Evolutionary conservation across 768 basidiomycete genomes (phyloP), one percentile per base, ranked within the genome.

Genomic region (Hygrophorus pudorinus): DNA sequence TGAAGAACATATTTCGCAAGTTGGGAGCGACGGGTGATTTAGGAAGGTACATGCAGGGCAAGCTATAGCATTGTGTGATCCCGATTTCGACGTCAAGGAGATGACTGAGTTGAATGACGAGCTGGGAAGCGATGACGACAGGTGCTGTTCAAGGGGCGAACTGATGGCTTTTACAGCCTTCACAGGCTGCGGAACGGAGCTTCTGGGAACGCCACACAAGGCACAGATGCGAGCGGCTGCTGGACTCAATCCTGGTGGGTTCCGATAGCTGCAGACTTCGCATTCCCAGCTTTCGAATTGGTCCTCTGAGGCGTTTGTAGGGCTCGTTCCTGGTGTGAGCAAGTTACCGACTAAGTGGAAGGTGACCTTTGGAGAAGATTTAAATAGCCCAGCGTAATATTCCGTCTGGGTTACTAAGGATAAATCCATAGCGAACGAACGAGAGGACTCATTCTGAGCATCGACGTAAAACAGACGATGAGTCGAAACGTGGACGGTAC

Each of bases 11-110:
- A 98, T 84, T 60, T 97, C 94, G 64, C 94, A 98, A 6, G 65
- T 58, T 0, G 61, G 61, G 44, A 92, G 67, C 1, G 76, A 81
- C 0, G 78, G 78, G 48, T 86, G 81, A 61, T 99, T 99, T 10
- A 93, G 67, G 59, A 93, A 99, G 1, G 94, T 98, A 58, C 96
- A 99, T 1, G 79, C 80, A 1, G 81, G 74, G 60, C 94, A 99
- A 11, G 83, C 63, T 35, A 85, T 67, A 28, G 46, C 50, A 14
- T 60, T 59, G 35, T 63, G 57, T 43, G 65, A 50, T 18, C 68
- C 58, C 5, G 65, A 58, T 1, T 4, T 65, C 57, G 3, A 60
- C 56, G 2, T 68, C 64, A 9, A 64, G 47, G 6, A 61, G 63
- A 60, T 1, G 67, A 68, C 16, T 55, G 56, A 49, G 18, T 55